Evolutionary conservation across 1,284 basidiomycete species (phyloP), one percentile per base, ranked within the genome.

Genomic region (Malassezia equina): DNA sequence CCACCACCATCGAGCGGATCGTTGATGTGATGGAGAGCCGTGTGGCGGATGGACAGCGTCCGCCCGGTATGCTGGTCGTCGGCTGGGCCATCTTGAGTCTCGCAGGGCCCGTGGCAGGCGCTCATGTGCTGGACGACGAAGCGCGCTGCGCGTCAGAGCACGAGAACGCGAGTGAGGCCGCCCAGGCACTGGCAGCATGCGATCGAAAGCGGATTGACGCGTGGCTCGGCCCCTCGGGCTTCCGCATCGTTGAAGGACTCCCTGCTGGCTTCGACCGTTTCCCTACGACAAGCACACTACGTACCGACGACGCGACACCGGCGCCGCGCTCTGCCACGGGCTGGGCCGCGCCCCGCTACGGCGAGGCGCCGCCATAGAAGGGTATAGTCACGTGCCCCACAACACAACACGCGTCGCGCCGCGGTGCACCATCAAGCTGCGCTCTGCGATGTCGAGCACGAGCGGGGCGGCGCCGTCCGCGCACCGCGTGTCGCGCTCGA

Each of bases 41-140:
- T 7, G 19, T 57, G 24, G 15, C 49, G 0, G 55, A 57, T 23
- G 55, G 55, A 8, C 49, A 36, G 25, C 81, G 80, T 51, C 90
- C 91, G 5, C 93, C 93, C 0, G 91, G 90, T 2, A 91, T 98
- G 86, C 86, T 96, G 69, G 80, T 95, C 23, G 81, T 98, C 58
- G 91, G 93, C 0, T 96, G 91, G 91, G 81, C 85, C 5, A 79
- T 78, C 12, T 65, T 81, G 23, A 77, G 78, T 23, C 69, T 82
- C 29, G 78, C 79, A 36, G 80, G 80, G 0, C 63, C 75, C 11
- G 56, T 59, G 45, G 81, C 81, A 1, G 77, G 79, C 32, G 76
- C 80, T 36, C 75, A 73, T 40, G 76, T 82, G 5, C 69, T 81
- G 34, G 79, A 81, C 56, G 75, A 76, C 48, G 75, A 62, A 6